Conservation (phyloP, 768 basidiomycete species). For the Hypholoma sublateritium region DNA sequence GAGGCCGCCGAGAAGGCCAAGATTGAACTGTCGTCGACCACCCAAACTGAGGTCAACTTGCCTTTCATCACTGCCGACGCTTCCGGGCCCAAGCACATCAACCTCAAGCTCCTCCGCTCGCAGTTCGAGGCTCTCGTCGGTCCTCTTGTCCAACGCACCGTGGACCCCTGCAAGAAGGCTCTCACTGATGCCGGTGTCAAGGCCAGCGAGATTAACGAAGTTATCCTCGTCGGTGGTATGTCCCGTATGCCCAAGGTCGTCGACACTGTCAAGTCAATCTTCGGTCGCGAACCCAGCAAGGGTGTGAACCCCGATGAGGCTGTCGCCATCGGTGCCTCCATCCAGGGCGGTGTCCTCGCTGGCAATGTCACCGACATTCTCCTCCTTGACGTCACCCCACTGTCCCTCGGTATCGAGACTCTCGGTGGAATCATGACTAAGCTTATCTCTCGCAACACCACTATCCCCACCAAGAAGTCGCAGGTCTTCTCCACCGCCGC, state of each 20-base stretch:
- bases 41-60: conserved; percentile 95
- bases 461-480: conserved; percentile 99
- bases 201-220: conserved; percentile 90
- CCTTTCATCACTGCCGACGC: conserved; percentile 98
- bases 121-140: conserved; percentile 88
- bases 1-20: conserved; percentile 99
- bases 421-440: conserved; percentile 99
- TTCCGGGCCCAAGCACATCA: conserved; percentile 96
- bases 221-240: conserved; percentile 99
- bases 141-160: conserved; percentile 81
- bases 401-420: conserved; percentile 95
- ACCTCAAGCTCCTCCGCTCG: conserved; percentile 82
- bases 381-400: conserved; percentile 92
- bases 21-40: conserved; percentile 93
- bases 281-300: conserved; percentile 96
- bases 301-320: conserved; percentile 99
- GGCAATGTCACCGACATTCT: conserved; percentile 96
- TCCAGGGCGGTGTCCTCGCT: conserved; percentile 96
- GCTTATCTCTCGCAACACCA: conserved; percentile 96
- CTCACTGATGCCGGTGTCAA: conserved; percentile 92
- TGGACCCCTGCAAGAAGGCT: conserved; percentile 98
- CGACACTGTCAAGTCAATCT: conserved; percentile 91
- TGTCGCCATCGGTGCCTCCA: conserved; percentile 96
- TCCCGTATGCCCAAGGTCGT: conserved; percentile 94
- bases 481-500: conserved; percentile 99